These are phyloP conservation scores for Venturia carpophila DNA, from an alignment of 2,329 filamentous ascomycete genomes.

Conservation along the genomic window DNA sequence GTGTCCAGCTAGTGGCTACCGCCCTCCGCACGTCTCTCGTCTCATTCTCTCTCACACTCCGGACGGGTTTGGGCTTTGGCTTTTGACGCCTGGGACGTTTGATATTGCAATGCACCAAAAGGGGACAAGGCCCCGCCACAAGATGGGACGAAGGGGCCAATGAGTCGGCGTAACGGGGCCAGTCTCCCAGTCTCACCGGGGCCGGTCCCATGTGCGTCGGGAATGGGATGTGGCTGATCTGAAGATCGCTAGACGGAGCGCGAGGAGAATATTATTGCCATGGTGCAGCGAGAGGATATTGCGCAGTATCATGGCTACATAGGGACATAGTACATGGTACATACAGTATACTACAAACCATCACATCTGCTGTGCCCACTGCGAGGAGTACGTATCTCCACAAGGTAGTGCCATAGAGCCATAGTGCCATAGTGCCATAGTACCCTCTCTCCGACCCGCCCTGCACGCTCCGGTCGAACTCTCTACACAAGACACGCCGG, in stretches of 20 bases:
- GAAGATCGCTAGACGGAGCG: not conserved
- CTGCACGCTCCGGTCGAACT: too few relatives aligned
- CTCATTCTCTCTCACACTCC: not conserved
- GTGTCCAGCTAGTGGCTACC: not conserved
- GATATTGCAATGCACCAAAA: not conserved
- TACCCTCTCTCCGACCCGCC: too few relatives aligned
- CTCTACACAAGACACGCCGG: too few relatives aligned
- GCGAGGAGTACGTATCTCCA: too few relatives aligned
- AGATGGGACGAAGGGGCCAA: not conserved
- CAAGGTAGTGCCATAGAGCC: too few relatives aligned
- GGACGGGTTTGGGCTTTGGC: not conserved
- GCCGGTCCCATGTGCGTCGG: not conserved
- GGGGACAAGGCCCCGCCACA: not conserved
- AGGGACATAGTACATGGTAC: too few relatives aligned
- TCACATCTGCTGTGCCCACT: not conserved
- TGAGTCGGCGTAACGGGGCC: not conserved
- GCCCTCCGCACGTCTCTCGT: not conserved
- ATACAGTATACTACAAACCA: too few relatives aligned
- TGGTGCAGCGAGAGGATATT: too few relatives aligned
- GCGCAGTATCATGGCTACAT: too few relatives aligned
- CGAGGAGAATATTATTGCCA: not conserved
- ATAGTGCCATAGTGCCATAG: too few relatives aligned
- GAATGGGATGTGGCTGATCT: not conserved
- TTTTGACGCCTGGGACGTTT: conserved; percentile 7
- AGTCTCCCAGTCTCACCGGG: not conserved